Percentiles rank a stretch among this genome's conserved stretches.
phyloP scores from a whole-genome alignment of 2,329 filamentous ascomycete genomes.

The Macrophomina pseudophaseolina region DNA sequence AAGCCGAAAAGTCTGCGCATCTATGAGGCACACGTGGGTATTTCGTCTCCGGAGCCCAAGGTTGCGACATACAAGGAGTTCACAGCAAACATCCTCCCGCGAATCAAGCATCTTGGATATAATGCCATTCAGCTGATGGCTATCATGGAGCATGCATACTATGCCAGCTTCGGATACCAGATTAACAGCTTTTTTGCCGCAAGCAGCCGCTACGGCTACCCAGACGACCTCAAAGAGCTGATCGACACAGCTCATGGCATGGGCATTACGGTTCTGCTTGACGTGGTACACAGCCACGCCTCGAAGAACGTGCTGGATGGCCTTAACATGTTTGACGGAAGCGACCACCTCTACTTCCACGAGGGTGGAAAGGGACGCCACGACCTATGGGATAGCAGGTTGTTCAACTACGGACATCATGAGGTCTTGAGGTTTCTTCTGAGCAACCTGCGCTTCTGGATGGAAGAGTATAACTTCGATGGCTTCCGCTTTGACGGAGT shows the following conservation, averaged over 20 bases:
- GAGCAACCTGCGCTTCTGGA: conserved; percentile 97
- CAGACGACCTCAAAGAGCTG: conserved; percentile 94
- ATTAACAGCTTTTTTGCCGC: conserved; percentile 99
- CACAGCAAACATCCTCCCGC: conserved; percentile 85
- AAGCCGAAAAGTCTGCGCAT: conserved; percentile 88
- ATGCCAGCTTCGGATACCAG: conserved; percentile 98
- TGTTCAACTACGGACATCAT: conserved; percentile 96
- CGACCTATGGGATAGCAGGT: conserved; percentile 91
- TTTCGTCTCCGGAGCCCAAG: conserved; percentile 86
- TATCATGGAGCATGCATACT: conserved; percentile 99
- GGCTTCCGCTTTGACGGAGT: conserved; percentile 98
- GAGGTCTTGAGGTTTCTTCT: conserved; percentile 95
- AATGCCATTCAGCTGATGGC: conserved; percentile 99
- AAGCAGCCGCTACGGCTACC: conserved; percentile 90
- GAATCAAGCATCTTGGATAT: conserved; percentile 89
- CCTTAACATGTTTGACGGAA: conserved; percentile 93
- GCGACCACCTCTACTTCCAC: conserved; percentile 96
- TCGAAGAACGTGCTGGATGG: conserved; percentile 97
- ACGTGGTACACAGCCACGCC: conserved; percentile 96
- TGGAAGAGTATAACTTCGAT: conserved; percentile 97
- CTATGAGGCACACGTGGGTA: conserved; percentile 98
- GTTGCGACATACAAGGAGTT: conserved; percentile 98
- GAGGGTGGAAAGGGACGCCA: conserved; percentile 82
- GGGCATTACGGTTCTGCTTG: conserved; percentile 88
- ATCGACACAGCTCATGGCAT: conserved; percentile 93